Evolutionary conservation across 2,329 filamentous ascomycete species (phyloP), one percentile per base, ranked within the genome.

Genomic region (Aspergillus sclerotialis): DNA sequence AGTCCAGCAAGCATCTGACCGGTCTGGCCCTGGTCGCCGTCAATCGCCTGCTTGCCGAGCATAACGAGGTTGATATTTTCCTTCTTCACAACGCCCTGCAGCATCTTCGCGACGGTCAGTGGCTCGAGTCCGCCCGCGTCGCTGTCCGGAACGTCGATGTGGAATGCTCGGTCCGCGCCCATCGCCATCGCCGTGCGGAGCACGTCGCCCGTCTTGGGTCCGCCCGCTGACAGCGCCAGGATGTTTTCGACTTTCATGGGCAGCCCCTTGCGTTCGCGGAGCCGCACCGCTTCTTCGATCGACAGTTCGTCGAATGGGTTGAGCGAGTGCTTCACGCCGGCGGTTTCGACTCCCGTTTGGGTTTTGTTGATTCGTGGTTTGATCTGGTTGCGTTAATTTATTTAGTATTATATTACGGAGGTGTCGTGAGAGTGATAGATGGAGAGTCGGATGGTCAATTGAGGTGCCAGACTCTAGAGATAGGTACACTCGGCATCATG

Each of bases 261-360:
- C n/a, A n/a, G n/a, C 12, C 78, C 78, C 64, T 85, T 84, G 71
- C 85, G 84, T 64, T 96, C 90, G 63, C 92, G 89, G 58, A 98
- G 83, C 26, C 86, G 87, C 33, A 95, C 85, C 33, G 89, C 86
- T 70, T 96, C 92, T 69, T 98, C 92, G 63, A 98, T 80, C 28
- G 88, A 93, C 56, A 98, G 84, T 65, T 98, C 92, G 72, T 98
- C 92, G 68, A 98, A 98, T 13, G 92, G 92, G 74, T 96, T 98
- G 78, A 98, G 90, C 61, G 82, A 89, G 75, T 96, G 90, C 69
- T 96, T 96, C 56, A 96, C 88, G 49, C 85, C 85, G 45, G 82
- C 75, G 36, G 85, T 94, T 68, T 95, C 90, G 66, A 98, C 83
- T 58, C 80, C 90, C 42, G 90, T 95, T 66, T 78, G 73, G 45